A percentile compares a stretch with the other conserved stretches of the same genome.
Conservation (phyloP, 2,329 filamentous ascomycete genomes). For the Leptosphaerulina australis region DNA sequence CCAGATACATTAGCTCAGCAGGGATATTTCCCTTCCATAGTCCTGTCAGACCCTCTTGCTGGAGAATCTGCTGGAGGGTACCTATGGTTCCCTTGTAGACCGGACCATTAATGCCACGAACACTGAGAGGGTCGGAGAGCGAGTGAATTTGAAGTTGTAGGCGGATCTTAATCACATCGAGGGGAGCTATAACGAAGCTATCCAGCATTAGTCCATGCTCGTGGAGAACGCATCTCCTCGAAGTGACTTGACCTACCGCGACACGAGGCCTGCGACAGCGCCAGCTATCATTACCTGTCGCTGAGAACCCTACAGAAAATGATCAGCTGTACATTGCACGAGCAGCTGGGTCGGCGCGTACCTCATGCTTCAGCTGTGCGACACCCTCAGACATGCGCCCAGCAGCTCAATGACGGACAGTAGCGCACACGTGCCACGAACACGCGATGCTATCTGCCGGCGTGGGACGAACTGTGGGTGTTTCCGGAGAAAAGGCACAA, state of each 20-base stretch:
- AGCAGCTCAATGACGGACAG: conserved; percentile 31
- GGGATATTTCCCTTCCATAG: conserved; percentile 99
- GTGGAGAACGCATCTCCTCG: background rate
- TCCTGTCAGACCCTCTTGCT: conserved; percentile 78
- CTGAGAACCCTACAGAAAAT: conserved; percentile 63
- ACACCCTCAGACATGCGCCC: conserved; percentile 69
- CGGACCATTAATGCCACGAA: conserved; percentile 54
- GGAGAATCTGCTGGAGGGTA: conserved; percentile 77
- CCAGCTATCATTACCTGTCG: conserved; percentile 70
- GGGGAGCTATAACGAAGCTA: conserved; percentile 90
- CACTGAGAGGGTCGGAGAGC: conserved; percentile 71
- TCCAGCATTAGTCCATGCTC: background rate
- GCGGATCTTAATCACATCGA: conserved; percentile 98
- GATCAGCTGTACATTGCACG: conserved; percentile 18
- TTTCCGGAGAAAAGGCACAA: conserved; percentile 24
- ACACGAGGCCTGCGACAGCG: conserved; percentile 80
- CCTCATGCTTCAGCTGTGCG: conserved; percentile 72
- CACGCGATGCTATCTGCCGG: conserved; percentile 22
- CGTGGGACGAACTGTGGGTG: conserved; percentile 19
- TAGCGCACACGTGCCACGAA: conserved; percentile 26
- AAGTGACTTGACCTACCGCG: conserved; percentile 64
- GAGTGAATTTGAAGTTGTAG: conserved; percentile 92
- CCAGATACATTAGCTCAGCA: conserved; percentile 91
- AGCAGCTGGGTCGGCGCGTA: conserved; percentile 38
- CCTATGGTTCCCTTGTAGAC: conserved; percentile 76